Base-by-base conservation (phyloP, 129 eudicot species). In the Glebionis coronaria region DNA sequence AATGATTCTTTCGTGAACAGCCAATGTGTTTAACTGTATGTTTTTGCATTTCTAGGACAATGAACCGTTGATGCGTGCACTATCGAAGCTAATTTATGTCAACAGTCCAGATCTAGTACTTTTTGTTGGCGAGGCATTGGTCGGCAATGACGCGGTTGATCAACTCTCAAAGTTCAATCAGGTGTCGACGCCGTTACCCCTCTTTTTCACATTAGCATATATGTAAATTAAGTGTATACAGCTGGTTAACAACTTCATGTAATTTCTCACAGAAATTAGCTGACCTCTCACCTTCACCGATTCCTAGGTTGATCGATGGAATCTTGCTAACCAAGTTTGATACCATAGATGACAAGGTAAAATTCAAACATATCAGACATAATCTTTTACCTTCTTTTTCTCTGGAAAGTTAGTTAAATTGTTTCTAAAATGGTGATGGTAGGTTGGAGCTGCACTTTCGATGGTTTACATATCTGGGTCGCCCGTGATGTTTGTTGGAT, bases 371-470 rank as follows among this genome's bases (percentile, higher is more conserved):
- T 9, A 56, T 13, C 55, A 5, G 14, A 44, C 63, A 8, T 7
- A 3, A 14, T 44, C 45, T 3, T 44, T 14, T 6, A 14, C 27
- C 14, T 38, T 0, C 21, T 50, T 14, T 27, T 40, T 58, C 0
- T 9, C 2, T 18, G 12, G 20, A 31, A 65, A 47, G 53, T n/a
- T 20, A 54, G n/a, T 67, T 67, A n/a, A n/a, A 46, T 69, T 12
- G 23, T 62, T 31, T 62, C 31, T 46, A 14, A 10, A 25, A 18
- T 12, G 29, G 25, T 23, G 57, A 7, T 76, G 47, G 47, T 71
- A 94, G 99, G 99, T 94, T 61, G 99, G 99, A 65, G 99, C 99
- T 64, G 99, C 95, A n/a, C 81, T 94, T 18, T 94, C 97, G 3
- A 94, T 94, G 97, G 99, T 94, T 25, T 94, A 94, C 85, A 85